Percentiles rank a stretch among this genome's conserved stretches.
Evolutionary conservation across 1,284 basidiomycete genomes (phyloP).

Genomic region (Austroboletus niveus): DNA sequence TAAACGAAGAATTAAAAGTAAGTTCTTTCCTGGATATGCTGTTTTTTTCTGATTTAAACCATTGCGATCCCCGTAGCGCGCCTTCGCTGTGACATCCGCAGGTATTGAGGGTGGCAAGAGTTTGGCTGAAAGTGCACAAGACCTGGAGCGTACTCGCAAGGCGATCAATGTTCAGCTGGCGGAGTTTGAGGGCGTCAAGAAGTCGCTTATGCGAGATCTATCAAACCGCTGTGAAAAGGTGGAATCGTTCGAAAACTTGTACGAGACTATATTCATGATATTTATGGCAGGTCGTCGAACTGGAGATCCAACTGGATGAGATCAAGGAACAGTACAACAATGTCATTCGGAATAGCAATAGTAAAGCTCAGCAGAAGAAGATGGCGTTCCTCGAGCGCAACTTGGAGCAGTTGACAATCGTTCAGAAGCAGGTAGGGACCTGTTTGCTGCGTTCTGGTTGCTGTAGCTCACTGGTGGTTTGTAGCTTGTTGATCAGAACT

Average conservation of each 20-base stretch:
- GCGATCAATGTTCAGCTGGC: conserved; percentile 96
- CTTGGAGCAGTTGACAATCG: conserved; percentile 90
- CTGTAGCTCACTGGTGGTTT: conserved; percentile 12
- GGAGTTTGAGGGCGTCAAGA: conserved; percentile 99
- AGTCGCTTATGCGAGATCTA: conserved; percentile 96
- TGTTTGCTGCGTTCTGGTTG: background rate
- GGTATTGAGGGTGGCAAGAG: conserved; percentile 96
- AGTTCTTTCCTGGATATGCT: background rate
- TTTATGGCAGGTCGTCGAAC: conserved; percentile 83
- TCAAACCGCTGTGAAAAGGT: conserved; percentile 99
- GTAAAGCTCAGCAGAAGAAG: conserved; percentile 98
- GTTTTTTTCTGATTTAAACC: conserved; percentile 5
- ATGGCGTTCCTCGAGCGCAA: conserved; percentile 99
- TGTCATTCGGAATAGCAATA: conserved; percentile 96
- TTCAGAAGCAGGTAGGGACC: conserved; percentile 87
- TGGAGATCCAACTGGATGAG: conserved; percentile 98
- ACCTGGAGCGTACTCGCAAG: conserved; percentile 95
- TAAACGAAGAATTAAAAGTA: conserved; percentile 98
- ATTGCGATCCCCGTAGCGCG: conserved; percentile 59
- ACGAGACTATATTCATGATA: conserved; percentile 6
- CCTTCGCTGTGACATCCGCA: conserved; percentile 94
- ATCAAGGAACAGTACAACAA: conserved; percentile 99
- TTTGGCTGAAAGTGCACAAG: conserved; percentile 93
- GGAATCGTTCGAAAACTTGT: conserved; percentile 16
- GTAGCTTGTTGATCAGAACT: conserved; percentile 98